Evolutionary conservation across 352 stramenopile species (phyloP).

Genomic region (Phytophthora meadii): DNA sequence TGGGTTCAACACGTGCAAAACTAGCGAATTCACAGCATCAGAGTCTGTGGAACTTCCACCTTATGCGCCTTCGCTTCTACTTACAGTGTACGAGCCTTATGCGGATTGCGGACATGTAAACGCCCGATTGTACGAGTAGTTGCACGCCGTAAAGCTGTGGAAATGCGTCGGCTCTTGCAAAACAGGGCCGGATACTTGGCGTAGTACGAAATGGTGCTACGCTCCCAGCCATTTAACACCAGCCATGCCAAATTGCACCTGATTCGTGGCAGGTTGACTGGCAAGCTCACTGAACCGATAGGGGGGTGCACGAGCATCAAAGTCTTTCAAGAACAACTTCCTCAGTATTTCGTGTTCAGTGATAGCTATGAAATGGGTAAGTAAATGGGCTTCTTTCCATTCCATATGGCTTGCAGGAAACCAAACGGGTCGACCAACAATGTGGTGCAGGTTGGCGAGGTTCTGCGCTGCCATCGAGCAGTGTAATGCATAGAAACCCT

Average conservation of each 20-base stretch:
- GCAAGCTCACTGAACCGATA: conserved; percentile 7
- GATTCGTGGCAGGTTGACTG: conserved; percentile 3
- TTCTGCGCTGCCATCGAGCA: not conserved
- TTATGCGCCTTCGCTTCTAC: not conserved
- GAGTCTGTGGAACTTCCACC: too few relatives aligned
- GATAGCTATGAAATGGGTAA: conserved; percentile 7
- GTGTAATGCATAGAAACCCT: conserved; percentile 10
- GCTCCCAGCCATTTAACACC: not conserved
- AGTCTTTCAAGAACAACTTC: not conserved
- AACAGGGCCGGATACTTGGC: not conserved
- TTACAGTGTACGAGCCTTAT: not conserved
- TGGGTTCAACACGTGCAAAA: conserved; percentile 1
- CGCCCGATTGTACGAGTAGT: not conserved
- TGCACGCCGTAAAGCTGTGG: conserved; percentile 2
- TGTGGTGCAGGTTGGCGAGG: conserved; percentile 6
- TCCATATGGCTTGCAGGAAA: conserved; percentile 22
- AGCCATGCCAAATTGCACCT: conserved; percentile 1
- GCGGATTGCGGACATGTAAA: not conserved
- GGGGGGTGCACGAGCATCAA: not conserved
- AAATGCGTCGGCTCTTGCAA: conserved; percentile 1
- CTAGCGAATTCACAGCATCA: conserved; percentile 1
- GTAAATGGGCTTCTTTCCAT: conserved; percentile 3
- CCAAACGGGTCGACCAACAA: conserved; percentile 8
- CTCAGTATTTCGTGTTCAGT: conserved; percentile 9
- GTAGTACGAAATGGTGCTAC: too few relatives aligned